Base-by-base conservation (phyloP, 2,329 filamentous ascomycete genomes). In the Penicillium palitans region DNA sequence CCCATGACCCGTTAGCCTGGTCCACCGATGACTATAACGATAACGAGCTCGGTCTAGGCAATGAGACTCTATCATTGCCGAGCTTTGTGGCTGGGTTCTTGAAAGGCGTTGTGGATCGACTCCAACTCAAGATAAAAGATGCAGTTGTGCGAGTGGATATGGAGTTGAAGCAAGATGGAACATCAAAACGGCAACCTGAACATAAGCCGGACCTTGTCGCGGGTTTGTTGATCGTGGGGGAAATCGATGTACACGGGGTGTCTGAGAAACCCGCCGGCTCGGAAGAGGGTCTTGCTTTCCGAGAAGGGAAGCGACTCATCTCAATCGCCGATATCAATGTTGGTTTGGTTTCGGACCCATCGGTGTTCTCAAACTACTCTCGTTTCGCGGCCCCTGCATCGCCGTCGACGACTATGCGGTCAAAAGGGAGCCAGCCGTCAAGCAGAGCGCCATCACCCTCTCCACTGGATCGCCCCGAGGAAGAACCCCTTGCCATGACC, bases 71-170 rank as follows among this genome's bases (percentile, higher is more conserved):
- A 13, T 83, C 82, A 6, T 71, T 87, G 17, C 85, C 85, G 24
- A 78, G 76, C n/a, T 85, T 87, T 58, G 70, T 88, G 44, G 80
- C 83, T 19, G 81, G 76, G n/a, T 84, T 86, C 54, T 68, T 88
- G 19, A 82, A 84, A 67, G 84, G 84, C 12, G 78, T 87, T 21
- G 72, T 80, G 45, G 84, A 87, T 66, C 79, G 84, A 33, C 72
- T 87, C 50, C 79, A 83, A 62, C 72, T 87, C 37, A 78, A 75
- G 21, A 73, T 87, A 39, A 79, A 75, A 46, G 76, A 85, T 61
- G 76, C 87, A 47, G 74, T 79, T 33, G 66, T 86, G 54, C 78
- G 78, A 52, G 66, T 86, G n/a, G 80, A 82, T 50, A 78, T 82
- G 63, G 77, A 80, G 45, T 64, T 78, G 17, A 72, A 74, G 17